Evolutionary conservation across 768 basidiomycete species (phyloP).

Genomic region (Lactarius hatsudake): DNA sequence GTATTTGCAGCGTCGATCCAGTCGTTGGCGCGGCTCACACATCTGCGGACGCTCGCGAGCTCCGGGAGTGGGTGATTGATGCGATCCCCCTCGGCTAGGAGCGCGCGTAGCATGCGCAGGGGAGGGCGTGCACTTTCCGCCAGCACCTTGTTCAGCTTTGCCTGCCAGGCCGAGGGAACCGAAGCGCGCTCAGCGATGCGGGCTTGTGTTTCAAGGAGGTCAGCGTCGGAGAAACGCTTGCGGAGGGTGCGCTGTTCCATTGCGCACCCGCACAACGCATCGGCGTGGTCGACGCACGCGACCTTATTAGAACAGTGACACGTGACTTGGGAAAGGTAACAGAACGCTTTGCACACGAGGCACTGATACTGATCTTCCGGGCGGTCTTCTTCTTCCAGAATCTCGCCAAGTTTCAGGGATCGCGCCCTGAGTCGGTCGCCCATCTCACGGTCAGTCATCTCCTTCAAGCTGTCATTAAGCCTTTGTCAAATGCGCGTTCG

Average conservation of each 20-base stretch:
- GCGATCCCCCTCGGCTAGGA: constrained; percentile 87
- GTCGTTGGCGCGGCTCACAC: constrained; percentile 76
- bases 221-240: constrained; percentile 77
- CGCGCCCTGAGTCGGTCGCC: constrained; percentile 62
- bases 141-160: constrained; percentile 64
- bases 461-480: constrained; percentile 78
- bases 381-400: constrained; percentile 73
- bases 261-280: constrained; percentile 68
- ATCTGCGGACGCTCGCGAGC: constrained; percentile 67
- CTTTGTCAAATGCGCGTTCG: constrained; percentile 40
- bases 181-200: constrained; percentile 70
- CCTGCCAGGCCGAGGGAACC: constrained; percentile 72
- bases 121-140: constrained; percentile 67
- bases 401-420: constrained; percentile 57
- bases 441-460: constrained; percentile 88
- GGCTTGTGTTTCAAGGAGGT: constrained; percentile 62
- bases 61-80: constrained; percentile 75
- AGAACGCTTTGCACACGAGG: constrained; percentile 87
- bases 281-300: constrained; percentile 82
- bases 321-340: constrained; percentile 90
- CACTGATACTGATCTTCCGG: constrained; percentile 97
- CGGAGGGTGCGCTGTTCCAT: constrained; percentile 60
- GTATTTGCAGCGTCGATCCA: constrained; percentile 86
- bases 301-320: constrained; percentile 77
- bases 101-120: constrained; percentile 72